Evolutionary conservation across 164 flowering plant species (phyloP), one percentile per base, ranked within the genome.

Genomic region (Chloranthus sessilifolius): DNA sequence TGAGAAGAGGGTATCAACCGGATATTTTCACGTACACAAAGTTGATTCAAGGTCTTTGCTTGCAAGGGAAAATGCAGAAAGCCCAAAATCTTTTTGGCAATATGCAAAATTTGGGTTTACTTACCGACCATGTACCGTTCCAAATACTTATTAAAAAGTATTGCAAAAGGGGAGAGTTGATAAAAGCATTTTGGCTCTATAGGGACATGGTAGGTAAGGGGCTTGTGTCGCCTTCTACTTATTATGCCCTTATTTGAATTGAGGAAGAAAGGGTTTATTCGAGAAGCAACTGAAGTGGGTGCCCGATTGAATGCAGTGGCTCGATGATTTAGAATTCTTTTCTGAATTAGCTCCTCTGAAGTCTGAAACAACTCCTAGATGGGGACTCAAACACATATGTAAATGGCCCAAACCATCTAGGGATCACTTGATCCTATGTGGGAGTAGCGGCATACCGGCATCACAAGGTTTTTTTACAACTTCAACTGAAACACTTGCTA

Each of bases 1-100:
- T 63, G 44, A 66, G 59, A 55, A 61, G 55, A 48, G 88, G 84
- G 25, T 60, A 16, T 53, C 25, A 69, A 16, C 89, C 89, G 14
- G 92, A 87, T 68, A 45, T 55, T 22, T 55, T 80, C 40, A 84
- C 89, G 25, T 80, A 84, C 50, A 82, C 92, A 4, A 82, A 80
- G 64, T 59, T 84, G 39, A 73, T 84, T n/a, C 79, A 65, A 57
- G 75, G 83, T 14, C 46, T 58, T 52, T 78, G 81, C 60, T 21
- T 62, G 33, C 64, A 48, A 37, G 72, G 75, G 37, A 52, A 69
- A 33, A 23, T 73, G 54, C 63, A 62, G 42, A 72, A 68, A 63
- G 96, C 89, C 20, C 69, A 64, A 56, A 63, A 65, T 33, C 51
- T 80, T 36, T 64, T 76, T 35, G 41, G 31, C 24, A 54, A 61